Conservation (phyloP, 192 early-diverging fungal genomes). For the Pecoramyces ruminantium region DNA sequence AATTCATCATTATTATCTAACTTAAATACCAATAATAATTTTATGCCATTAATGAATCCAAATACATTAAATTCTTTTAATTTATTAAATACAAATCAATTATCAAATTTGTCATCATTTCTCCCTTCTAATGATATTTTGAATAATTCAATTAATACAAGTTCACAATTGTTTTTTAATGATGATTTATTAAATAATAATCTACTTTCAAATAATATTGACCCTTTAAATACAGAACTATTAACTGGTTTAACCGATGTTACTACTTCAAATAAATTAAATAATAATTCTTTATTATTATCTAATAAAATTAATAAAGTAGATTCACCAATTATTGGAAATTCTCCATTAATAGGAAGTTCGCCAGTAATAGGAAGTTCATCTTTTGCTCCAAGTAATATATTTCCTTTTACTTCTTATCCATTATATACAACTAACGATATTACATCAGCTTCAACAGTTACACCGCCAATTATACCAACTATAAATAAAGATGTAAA, state of each 20-base stretch:
- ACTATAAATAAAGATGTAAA: background rate
- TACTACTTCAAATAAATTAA: background rate
- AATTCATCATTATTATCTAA: background rate
- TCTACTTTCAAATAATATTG: background rate
- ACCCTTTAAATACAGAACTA: background rate
- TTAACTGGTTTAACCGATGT: background rate
- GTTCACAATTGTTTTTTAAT: background rate
- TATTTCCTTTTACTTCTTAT: background rate
- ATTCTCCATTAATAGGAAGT: background rate
- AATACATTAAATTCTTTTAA: background rate
- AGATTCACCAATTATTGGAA: no score
- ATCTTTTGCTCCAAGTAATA: background rate
- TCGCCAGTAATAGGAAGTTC: background rate
- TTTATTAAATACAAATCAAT: background rate
- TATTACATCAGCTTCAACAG: background rate
- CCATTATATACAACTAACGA: background rate
- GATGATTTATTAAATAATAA: background rate
- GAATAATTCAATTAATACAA: background rate
- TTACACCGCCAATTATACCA: background rate
- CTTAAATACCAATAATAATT: background rate
- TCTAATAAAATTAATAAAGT: background rate
- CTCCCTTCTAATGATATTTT: background rate
- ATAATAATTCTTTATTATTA: background rate
- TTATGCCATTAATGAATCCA: background rate
- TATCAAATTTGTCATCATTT: background rate